Evolutionary conservation across 2,329 filamentous ascomycete genomes (phyloP).

Genomic region (Pseudogymnoascus sp.): DNA sequence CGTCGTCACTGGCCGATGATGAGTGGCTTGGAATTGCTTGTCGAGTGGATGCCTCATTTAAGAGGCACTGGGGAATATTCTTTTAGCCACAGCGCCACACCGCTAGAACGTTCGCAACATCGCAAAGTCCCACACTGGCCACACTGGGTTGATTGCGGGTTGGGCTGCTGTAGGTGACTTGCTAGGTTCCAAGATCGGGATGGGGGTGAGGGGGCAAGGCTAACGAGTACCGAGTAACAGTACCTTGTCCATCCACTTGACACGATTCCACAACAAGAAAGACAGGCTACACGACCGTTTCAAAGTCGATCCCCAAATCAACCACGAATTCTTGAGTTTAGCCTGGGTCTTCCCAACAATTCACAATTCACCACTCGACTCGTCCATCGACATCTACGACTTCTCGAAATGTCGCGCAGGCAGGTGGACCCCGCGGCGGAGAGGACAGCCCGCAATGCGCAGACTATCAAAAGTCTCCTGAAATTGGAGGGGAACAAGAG

Average conservation of each 20-base stretch:
- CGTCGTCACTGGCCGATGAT: not conserved
- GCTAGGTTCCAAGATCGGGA: not conserved
- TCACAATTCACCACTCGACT: not conserved
- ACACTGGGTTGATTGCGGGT: too few species aligned
- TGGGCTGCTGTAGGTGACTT: too few species aligned
- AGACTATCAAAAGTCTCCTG: conserved; percentile 86
- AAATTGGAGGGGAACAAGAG: conserved; percentile 94
- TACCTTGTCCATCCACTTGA: conserved; percentile 3
- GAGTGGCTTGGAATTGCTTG: not conserved
- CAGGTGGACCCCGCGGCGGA: conserved; percentile 71
- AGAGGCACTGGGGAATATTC: not conserved
- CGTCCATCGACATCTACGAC: not conserved
- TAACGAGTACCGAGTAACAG: conserved; percentile 4
- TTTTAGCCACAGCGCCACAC: conserved; percentile 5
- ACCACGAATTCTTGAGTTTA: not conserved
- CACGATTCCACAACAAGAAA: not conserved
- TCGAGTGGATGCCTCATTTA: not conserved
- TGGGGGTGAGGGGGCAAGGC: not conserved
- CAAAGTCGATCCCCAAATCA: not conserved
- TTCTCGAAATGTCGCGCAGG: conserved; percentile 63
- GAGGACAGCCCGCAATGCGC: conserved; percentile 84
- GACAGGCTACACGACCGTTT: not conserved
- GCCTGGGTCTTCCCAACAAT: not conserved
- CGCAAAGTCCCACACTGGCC: not conserved
- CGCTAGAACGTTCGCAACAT: not conserved